These are phyloP conservation scores for Daldinia bambusicola DNA, from an alignment of 495 filamentous ascomycete species.

Conservation along the genomic window DNA sequence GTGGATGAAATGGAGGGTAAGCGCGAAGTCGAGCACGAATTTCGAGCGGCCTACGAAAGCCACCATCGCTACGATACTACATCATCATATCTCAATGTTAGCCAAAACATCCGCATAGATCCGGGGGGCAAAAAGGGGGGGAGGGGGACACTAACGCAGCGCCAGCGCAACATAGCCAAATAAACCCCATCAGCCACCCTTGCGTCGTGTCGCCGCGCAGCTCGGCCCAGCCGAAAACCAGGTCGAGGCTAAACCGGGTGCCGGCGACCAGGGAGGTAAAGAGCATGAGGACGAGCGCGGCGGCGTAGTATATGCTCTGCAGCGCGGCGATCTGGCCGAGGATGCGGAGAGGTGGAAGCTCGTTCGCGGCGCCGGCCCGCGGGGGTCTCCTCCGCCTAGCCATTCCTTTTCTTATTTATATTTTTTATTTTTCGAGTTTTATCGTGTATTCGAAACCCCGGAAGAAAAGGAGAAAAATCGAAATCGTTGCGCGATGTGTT, in stretches of 20 bases:
- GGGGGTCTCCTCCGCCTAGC: constrained; percentile 80
- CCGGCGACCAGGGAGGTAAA: constrained; percentile 92
- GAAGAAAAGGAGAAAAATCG: background rate
- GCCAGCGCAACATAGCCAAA: constrained; percentile 83
- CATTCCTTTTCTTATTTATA: constrained; percentile 55
- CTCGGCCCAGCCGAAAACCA: constrained; percentile 83
- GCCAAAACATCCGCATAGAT: background rate
- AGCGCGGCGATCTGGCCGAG: constrained; percentile 85
- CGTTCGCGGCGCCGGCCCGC: constrained; percentile 79
- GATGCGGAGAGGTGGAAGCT: constrained; percentile 86
- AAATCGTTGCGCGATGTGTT: background rate
- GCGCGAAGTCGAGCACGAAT: constrained; percentile 90
- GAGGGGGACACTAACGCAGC: constrained; percentile 71
- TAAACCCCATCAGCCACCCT: constrained; percentile 89
- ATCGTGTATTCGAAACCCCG: background rate
- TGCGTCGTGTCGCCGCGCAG: constrained; percentile 89
- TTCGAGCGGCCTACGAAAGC: constrained; percentile 86
- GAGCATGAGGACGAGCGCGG: constrained; percentile 77
- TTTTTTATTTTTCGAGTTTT: constrained; percentile 3
- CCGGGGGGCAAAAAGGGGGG: background rate
- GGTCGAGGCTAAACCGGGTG: constrained; percentile 70
- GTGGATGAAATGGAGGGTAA: constrained; percentile 89
- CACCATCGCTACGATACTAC: constrained; percentile 79
- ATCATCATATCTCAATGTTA: constrained; percentile 9
- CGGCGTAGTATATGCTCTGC: constrained; percentile 85